phyloP scores from a whole-genome alignment of 129 eudicot species.

The Pittosporum tobira region DNA sequence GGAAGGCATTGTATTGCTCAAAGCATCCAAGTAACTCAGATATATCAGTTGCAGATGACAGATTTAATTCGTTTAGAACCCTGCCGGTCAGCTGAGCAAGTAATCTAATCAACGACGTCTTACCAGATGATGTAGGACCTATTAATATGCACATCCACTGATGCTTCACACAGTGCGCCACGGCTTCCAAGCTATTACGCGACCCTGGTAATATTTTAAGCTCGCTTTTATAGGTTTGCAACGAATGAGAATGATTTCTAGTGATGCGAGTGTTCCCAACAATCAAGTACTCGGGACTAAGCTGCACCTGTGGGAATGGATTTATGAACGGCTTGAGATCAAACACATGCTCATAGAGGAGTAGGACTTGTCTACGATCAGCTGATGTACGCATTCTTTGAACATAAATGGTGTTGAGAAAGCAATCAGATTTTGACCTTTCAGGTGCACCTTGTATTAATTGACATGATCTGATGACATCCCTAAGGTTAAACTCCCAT shows the following conservation, averaged over 20 bases:
- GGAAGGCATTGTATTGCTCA: conserved; percentile 84
- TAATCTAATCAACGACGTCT: conserved; percentile 75
- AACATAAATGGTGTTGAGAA: conserved; percentile 74
- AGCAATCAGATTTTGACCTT: conserved; percentile 47
- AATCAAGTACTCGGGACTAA: conserved; percentile 40
- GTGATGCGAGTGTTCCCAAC: conserved; percentile 47
- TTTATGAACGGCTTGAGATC: conserved; percentile 44
- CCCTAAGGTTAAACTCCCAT: conserved; percentile 97
- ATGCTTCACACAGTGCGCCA: conserved; percentile 59
- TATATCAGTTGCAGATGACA: conserved; percentile 90
- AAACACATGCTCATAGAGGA: conserved; percentile 58
- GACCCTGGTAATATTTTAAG: conserved; percentile 62
- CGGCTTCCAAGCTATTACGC: conserved; percentile 71
- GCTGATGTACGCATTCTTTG: conserved; percentile 89
- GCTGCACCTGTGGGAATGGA: conserved; percentile 54
- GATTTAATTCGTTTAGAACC: conserved; percentile 71
- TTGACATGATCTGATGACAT: conserved; percentile 82
- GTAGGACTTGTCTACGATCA: conserved; percentile 57
- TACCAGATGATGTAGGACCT: conserved; percentile 92
- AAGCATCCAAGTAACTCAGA: conserved; percentile 92
- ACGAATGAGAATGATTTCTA: conserved; percentile 39
- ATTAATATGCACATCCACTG: conserved; percentile 83
- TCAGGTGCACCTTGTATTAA: conserved; percentile 65
- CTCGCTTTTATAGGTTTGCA: conserved; percentile 26
- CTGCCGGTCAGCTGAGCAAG: conserved; percentile 79